Percentiles rank a stretch among this genome's conserved stretches.
phyloP scores from a whole-genome alignment of 1,284 basidiomycete species.

The Ustilago bromivora region DNA sequence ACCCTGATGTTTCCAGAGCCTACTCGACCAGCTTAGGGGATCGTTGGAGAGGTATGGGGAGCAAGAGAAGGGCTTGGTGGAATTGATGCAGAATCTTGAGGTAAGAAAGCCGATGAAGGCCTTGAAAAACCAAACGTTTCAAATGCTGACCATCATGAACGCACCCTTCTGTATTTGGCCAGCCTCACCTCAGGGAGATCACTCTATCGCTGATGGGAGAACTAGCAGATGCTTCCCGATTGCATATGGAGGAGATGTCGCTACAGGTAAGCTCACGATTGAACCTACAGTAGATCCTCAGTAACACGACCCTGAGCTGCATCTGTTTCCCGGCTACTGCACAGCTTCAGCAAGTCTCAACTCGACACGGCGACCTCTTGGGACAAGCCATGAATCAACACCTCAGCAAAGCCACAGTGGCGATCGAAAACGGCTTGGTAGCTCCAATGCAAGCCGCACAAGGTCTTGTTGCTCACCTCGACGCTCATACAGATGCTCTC shows the following conservation, averaged over 20 bases:
- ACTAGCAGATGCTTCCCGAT: background rate
- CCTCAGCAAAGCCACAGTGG: slow-evolving; percentile 3
- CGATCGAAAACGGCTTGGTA: background rate
- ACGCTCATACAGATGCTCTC: slow-evolving; percentile 9
- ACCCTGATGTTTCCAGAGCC: background rate
- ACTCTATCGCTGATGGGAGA: background rate
- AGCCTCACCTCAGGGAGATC: slow-evolving; percentile 13
- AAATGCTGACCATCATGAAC: background rate
- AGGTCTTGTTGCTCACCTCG: background rate
- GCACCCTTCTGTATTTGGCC: background rate
- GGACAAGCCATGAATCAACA: background rate
- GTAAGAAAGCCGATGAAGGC: background rate
- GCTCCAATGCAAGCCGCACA: slow-evolving; percentile 1
- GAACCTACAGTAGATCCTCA: background rate
- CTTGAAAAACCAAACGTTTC: background rate
- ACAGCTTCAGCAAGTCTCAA: slow-evolving; percentile 7
- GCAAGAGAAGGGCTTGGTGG: slow-evolving; percentile 4
- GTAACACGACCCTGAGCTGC: background rate
- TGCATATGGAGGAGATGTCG: slow-evolving; percentile 4
- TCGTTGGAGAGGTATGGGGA: background rate
- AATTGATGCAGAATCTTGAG: slow-evolving; percentile 8
- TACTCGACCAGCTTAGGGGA: slow-evolving; percentile 2
- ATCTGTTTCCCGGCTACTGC: background rate
- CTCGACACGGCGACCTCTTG: background rate
- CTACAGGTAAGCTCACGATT: slow-evolving; percentile 16